phyloP scores from a whole-genome alignment of 208 protist species.

The Leishmania braziliensis region DNA sequence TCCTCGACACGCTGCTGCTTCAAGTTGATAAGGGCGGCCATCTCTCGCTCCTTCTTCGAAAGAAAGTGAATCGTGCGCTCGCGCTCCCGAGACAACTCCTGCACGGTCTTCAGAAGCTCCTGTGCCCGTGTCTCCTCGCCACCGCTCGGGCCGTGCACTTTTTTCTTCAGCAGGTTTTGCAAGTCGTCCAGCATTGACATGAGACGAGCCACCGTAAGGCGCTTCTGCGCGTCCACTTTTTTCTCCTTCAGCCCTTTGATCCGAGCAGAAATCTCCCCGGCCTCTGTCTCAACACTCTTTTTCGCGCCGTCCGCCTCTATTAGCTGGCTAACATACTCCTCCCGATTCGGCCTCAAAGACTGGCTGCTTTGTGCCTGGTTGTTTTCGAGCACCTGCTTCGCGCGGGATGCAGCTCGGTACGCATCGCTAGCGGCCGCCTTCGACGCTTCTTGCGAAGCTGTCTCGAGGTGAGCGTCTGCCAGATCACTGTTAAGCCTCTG shows the following conservation, averaged over 20 bases:
- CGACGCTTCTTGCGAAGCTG: constrained; percentile 15
- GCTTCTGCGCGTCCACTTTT: constrained; percentile 51
- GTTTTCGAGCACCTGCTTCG: constrained; percentile 48
- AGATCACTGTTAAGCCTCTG: constrained; percentile 21
- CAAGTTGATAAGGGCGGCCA: constrained; percentile 59
- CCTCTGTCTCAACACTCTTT: constrained; percentile 47
- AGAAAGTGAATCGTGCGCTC: constrained; percentile 63
- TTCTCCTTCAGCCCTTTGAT: constrained; percentile 49
- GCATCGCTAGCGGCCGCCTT: constrained; percentile 11
- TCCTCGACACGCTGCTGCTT: constrained; percentile 74
- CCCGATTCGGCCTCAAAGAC: constrained; percentile 32
- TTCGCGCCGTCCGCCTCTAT: constrained; percentile 51
- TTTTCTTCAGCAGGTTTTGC: constrained; percentile 60
- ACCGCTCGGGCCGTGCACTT: constrained; percentile 42
- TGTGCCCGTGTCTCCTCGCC: constrained; percentile 60
- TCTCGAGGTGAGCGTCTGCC: background rate
- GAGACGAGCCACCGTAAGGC: constrained; percentile 63
- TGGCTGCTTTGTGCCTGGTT: constrained; percentile 22
- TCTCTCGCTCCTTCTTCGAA: constrained; percentile 70
- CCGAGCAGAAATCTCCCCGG: constrained; percentile 40
- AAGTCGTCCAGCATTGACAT: constrained; percentile 84
- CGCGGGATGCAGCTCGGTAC: constrained; percentile 22
- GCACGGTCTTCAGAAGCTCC: constrained; percentile 72
- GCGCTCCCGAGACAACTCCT: constrained; percentile 77
- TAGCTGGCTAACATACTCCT: constrained; percentile 66